phyloP scores from a whole-genome alignment of 106 monocot genomes.

The Amphibolis antarctica region DNA sequence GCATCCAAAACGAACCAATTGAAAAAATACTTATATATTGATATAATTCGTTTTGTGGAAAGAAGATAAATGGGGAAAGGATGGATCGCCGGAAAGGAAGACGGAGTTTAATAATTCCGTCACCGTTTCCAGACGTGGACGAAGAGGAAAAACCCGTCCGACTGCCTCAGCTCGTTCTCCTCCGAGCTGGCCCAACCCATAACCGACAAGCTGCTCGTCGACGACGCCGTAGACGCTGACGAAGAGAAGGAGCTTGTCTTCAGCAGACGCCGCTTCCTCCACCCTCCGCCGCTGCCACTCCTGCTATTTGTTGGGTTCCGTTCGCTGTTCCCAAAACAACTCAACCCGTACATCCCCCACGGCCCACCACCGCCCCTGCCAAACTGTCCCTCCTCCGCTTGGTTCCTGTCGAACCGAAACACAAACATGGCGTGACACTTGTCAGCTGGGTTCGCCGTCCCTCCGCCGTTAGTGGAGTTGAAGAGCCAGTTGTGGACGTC shows the following conservation, averaged over 20 bases:
- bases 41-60: not conserved
- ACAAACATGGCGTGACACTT: slow-evolving; percentile 39
- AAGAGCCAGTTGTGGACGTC: slow-evolving; percentile 80
- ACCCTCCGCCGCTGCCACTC: not conserved
- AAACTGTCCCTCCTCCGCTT: slow-evolving; percentile 10
- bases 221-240: slow-evolving; percentile 34
- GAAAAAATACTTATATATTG: not conserved
- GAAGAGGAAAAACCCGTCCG: slow-evolving; percentile 55
- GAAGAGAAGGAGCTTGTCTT: slow-evolving; percentile 51
- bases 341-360: slow-evolving; percentile 5
- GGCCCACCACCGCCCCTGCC: slow-evolving; percentile 5
- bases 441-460: slow-evolving; percentile 1
- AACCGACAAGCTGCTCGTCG: slow-evolving; percentile 49
- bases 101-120: not conserved
- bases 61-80: not conserved
- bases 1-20: not conserved
- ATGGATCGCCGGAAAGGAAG: not conserved
- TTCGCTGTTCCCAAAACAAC: slow-evolving; percentile 14
- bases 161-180: slow-evolving; percentile 51
- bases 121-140: slow-evolving; percentile 54
- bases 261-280: slow-evolving; percentile 21
- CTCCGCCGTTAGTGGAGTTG: slow-evolving; percentile 4
- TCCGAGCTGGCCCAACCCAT: slow-evolving; percentile 81
- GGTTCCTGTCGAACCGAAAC: slow-evolving; percentile 53
- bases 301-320: not conserved